A percentile compares a stretch with the other conserved stretches of the same genome.
phyloP scores from a whole-genome alignment of 1,284 basidiomycete species.

The Cystobasidiaceae sp. region DNA sequence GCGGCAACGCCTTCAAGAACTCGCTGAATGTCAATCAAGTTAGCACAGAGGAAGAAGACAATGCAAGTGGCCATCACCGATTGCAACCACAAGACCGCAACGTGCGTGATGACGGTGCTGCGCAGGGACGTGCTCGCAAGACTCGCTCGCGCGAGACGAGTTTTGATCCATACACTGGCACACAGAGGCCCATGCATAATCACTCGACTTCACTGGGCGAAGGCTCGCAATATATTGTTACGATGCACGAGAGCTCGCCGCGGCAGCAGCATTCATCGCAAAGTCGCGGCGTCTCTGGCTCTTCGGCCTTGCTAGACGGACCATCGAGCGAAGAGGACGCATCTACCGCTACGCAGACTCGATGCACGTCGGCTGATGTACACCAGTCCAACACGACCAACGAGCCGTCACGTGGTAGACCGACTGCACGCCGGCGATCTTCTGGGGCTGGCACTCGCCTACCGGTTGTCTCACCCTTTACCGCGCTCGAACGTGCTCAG shows the following conservation, averaged over 20 bases:
- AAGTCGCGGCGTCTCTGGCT: no score
- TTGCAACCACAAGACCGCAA: no score
- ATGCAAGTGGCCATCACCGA: no score
- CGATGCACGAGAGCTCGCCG: neutral
- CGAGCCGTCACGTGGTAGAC: neutral
- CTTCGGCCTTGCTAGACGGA: no score
- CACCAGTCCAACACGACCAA: no score
- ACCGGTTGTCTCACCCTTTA: constrained; percentile 21
- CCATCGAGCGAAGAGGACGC: no score
- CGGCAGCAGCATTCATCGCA: no score
- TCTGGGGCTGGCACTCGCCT: neutral
- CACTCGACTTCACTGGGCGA: constrained; percentile 26
- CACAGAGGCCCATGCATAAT: constrained; percentile 4
- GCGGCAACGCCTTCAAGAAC: constrained; percentile 20
- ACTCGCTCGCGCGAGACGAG: no score
- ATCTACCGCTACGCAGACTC: no score
- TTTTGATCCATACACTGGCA: no score
- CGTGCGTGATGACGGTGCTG: no score
- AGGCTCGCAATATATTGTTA: constrained; percentile 29
- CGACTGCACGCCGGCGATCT: neutral
- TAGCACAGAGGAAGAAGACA: neutral
- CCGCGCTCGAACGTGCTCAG: neutral
- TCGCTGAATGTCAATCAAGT: neutral
- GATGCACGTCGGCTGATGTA: no score
- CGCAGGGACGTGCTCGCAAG: neutral